These are phyloP conservation scores for Mortierella sp. DNA, from an alignment of 371 early-diverging fungal species.

Conservation along the genomic window DNA sequence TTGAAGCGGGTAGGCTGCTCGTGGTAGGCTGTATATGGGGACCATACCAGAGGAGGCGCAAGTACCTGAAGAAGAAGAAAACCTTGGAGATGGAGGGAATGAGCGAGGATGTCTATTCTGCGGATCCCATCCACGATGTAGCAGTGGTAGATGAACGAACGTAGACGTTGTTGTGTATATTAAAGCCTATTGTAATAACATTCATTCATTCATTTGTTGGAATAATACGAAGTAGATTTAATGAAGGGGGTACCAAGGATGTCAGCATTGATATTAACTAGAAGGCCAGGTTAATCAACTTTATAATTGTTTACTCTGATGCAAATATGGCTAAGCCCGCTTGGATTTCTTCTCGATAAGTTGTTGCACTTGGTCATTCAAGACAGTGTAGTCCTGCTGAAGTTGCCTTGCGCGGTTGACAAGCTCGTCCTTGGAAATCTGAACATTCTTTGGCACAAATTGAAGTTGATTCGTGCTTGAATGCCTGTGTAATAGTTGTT, in stretches of 20 bases:
- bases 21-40: slow-evolving; percentile 49
- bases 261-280: too few species aligned
- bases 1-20: slow-evolving; percentile 45
- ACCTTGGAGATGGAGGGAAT: slow-evolving; percentile 2
- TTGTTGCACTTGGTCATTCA: slow-evolving; percentile 17
- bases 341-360: slow-evolving; percentile 6
- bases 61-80: slow-evolving; percentile 21
- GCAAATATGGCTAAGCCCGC: background rate
- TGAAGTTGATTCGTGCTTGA: slow-evolving; percentile 35
- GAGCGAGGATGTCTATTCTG: background rate
- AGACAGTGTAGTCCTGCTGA: slow-evolving; percentile 13
- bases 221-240: too few species aligned
- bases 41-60: slow-evolving; percentile 24
- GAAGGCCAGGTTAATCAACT: too few species aligned
- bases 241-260: background rate
- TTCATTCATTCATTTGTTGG: background rate
- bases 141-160: background rate
- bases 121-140: background rate
- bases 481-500: slow-evolving; percentile 20
- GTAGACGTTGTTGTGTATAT: background rate
- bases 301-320: too few species aligned
- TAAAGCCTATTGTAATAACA: background rate
- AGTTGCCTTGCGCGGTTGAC: slow-evolving; percentile 11
- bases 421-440: slow-evolving; percentile 17
- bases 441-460: slow-evolving; percentile 20